These are phyloP conservation scores for Acacia concinna DNA, from an alignment of 331 rosid species.

Conservation along the genomic window DNA sequence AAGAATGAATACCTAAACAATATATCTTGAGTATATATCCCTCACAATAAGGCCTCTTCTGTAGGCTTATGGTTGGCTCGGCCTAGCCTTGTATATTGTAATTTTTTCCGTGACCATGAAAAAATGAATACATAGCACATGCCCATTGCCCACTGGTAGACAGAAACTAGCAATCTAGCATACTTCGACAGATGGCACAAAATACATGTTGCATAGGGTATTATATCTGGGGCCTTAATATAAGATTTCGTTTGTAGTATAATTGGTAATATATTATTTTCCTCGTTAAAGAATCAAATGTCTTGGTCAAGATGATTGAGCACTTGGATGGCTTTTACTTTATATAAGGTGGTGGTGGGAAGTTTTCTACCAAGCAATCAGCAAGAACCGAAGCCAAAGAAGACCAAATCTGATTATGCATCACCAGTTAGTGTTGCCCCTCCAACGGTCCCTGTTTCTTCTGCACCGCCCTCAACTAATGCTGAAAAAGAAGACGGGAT, in stretches of 20 bases:
- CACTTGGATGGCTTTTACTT: conserved; percentile 8
- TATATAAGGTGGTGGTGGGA: conserved; percentile 78
- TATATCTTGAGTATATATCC: background rate
- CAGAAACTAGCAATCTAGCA: background rate
- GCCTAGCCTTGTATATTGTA: background rate
- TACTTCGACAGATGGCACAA: background rate
- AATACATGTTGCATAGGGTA: background rate
- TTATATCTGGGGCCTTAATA: no score
- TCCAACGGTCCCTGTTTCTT: conserved; percentile 34
- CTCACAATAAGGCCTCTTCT: background rate
- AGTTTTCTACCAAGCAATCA: conserved; percentile 72
- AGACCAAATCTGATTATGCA: conserved; percentile 44
- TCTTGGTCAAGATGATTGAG: conserved; percentile 7
- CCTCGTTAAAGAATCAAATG: background rate
- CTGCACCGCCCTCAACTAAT: conserved; percentile 39
- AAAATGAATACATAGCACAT: background rate
- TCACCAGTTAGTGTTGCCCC: conserved; percentile 27
- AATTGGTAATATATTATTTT: background rate
- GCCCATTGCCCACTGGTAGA: background rate
- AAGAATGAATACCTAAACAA: background rate
- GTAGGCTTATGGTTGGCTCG: background rate
- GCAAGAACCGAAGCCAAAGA: conserved; percentile 64
- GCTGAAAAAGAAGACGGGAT: conserved; percentile 60
- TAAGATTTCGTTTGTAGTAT: no score
- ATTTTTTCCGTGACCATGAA: background rate